phyloP scores from a whole-genome alignment of 1,139 yeast genomes.

The Yamadazyma atlantica region DNA sequence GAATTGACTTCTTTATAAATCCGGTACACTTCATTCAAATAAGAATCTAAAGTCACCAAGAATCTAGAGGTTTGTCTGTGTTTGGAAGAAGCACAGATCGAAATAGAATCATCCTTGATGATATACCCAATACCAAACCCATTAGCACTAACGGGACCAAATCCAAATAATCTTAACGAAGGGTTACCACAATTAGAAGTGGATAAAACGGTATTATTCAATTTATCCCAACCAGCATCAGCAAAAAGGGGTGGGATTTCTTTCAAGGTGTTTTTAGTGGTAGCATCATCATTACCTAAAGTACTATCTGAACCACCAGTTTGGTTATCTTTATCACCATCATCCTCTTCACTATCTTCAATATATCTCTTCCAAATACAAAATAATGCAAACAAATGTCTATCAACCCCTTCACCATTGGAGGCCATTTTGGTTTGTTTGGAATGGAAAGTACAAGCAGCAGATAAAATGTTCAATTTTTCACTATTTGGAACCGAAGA shows the following conservation, averaged over 20 bases:
- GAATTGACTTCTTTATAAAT: constrained; percentile 47
- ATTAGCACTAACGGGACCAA: constrained; percentile 87
- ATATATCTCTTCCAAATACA: constrained; percentile 85
- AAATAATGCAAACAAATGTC: constrained; percentile 84
- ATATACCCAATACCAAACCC: constrained; percentile 94
- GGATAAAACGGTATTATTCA: constrained; percentile 54
- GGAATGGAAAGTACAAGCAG: constrained; percentile 72
- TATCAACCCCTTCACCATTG: constrained; percentile 82
- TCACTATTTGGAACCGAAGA: constrained; percentile 56
- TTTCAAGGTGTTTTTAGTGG: constrained; percentile 17
- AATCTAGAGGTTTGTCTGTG: constrained; percentile 88
- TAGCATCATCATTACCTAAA: constrained; percentile 18
- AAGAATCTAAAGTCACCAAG: constrained; percentile 69
- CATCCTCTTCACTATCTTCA: constrained; percentile 27
- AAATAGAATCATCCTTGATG: constrained; percentile 79
- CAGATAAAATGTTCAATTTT: constrained; percentile 59
- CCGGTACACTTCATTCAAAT: constrained; percentile 61
- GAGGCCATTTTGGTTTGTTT: constrained; percentile 68
- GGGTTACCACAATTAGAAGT: constrained; percentile 73
- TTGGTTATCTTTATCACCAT: constrained; percentile 16
- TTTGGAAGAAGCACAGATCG: constrained; percentile 85
- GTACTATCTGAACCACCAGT: constrained; percentile 24
- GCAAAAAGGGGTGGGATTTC: constrained; percentile 56
- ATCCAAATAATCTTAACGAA: constrained; percentile 80
- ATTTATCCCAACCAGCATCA: constrained; percentile 63